These are phyloP conservation scores for Parsonsia alboflavescens DNA, from an alignment of 257 asterid species.

Conservation along the genomic window DNA sequence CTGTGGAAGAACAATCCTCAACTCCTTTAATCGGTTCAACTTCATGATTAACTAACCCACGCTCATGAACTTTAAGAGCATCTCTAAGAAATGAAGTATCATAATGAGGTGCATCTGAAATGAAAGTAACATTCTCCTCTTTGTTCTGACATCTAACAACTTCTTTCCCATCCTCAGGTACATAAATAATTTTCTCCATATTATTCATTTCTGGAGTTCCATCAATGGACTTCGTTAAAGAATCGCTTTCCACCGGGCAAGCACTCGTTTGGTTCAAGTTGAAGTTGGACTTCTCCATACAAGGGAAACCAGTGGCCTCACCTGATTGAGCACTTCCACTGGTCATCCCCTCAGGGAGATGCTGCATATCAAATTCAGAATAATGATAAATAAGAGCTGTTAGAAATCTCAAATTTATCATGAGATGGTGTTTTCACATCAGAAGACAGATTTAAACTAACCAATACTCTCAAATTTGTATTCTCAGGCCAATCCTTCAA, in stretches of 20 bases:
- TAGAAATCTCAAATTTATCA: conserved; percentile 8
- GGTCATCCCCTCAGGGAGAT: neutral
- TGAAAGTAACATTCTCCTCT: neutral
- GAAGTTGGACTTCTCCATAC: neutral
- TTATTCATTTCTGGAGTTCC: neutral
- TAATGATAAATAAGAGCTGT: neutral
- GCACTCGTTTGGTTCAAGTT: neutral
- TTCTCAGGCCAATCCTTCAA: conserved; percentile 12
- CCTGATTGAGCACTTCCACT: neutral
- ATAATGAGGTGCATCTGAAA: neutral
- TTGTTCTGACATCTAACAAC: neutral
- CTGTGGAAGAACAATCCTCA: neutral
- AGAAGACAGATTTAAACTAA: neutral
- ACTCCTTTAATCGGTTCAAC: neutral
- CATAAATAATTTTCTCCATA: neutral
- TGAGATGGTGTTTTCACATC: neutral
- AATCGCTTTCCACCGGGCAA: neutral
- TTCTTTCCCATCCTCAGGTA: neutral
- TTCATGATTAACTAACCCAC: neutral
- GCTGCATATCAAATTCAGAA: conserved; percentile 8
- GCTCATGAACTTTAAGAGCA: neutral
- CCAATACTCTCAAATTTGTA: conserved; percentile 11
- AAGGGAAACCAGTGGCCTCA: neutral
- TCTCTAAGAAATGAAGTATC: neutral
- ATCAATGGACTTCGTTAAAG: neutral